Evolutionary conservation across 2,329 filamentous ascomycete genomes (phyloP), one percentile per base, ranked within the genome.

Genomic region (Triangularia verruculosa): DNA sequence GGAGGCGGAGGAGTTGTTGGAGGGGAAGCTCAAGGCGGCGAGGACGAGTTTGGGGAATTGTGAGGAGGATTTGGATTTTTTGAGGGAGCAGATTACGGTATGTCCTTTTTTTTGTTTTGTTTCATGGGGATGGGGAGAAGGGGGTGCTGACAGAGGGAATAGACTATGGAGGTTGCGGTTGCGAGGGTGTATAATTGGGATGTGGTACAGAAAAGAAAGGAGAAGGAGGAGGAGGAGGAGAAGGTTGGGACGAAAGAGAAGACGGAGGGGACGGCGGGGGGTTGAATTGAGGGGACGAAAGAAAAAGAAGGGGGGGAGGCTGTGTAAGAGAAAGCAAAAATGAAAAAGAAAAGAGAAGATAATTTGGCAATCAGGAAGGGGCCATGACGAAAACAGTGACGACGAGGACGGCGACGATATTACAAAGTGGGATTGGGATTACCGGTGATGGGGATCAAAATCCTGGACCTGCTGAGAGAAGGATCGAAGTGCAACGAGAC

Each of bases 151-250:
- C 22, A 55, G 57, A 20, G 34, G 66, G 64, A 7, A n/a, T 69
- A 96, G 92, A 97, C 93, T 0, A 89, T 99, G 82, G 95, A 99
- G 78, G 95, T 99, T 32, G 95, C 95, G 3, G 93, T 94, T 47
- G 95, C 95, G 22, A 85, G 95, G 68, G 93, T 99, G n/a, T 98
- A 99, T 78, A 99, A 99, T 78, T 98, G 95, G 94, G 95, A 99
- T 73, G 93, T 99, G 4, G 92, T 94, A 52, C 91, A 97, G 81
- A 92, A 96, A 78, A 84, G 95, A 70, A 97, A 97, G 81, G 93
- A 97, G 66, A 95, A 93, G 76, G 82, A 79, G 3, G 88, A 89
- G 43, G 85, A 87, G 67, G 87, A 80, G 59, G 75, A 74, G 58
- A 75, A 78, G 64, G 75, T 73, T 64, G 77, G 77, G 56, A 73